phyloP scores from a whole-genome alignment of 371 early-diverging fungal species.

The Entomophthora muscae region DNA sequence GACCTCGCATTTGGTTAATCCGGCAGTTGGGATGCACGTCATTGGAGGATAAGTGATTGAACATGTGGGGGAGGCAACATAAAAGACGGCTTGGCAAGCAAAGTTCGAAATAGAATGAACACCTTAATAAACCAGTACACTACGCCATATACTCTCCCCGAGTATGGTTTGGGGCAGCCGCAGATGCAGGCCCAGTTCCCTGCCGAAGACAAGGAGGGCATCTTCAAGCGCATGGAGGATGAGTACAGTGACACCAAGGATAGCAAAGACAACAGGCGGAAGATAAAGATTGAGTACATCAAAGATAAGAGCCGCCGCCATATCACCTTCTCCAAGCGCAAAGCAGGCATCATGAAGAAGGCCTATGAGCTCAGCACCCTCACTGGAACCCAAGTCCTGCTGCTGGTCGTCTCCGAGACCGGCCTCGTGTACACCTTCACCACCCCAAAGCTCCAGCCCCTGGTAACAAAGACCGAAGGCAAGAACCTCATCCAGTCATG shows the following conservation, averaged over 20 bases:
- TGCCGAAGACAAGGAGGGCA: background rate
- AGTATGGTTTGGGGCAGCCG: background rate
- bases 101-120: background rate
- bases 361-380: conserved; percentile 92
- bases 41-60: background rate
- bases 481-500: conserved; percentile 90
- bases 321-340: conserved; percentile 96
- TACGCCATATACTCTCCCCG: background rate
- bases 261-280: conserved; percentile 51
- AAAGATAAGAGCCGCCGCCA: conserved; percentile 87
- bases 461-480: conserved; percentile 86
- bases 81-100: background rate
- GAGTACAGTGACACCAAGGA: conserved; percentile 18
- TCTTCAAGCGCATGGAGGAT: background rate
- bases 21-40: background rate
- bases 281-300: conserved; percentile 95
- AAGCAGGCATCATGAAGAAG: conserved; percentile 99
- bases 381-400: conserved; percentile 92
- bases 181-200: background rate
- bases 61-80: background rate
- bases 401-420: conserved; percentile 91
- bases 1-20: background rate
- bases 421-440: conserved; percentile 98
- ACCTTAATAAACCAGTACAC: background rate
- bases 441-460: conserved; percentile 88